phyloP scores from a whole-genome alignment of 2,329 filamentous ascomycete species.

The Lasiodiplodia sp. region DNA sequence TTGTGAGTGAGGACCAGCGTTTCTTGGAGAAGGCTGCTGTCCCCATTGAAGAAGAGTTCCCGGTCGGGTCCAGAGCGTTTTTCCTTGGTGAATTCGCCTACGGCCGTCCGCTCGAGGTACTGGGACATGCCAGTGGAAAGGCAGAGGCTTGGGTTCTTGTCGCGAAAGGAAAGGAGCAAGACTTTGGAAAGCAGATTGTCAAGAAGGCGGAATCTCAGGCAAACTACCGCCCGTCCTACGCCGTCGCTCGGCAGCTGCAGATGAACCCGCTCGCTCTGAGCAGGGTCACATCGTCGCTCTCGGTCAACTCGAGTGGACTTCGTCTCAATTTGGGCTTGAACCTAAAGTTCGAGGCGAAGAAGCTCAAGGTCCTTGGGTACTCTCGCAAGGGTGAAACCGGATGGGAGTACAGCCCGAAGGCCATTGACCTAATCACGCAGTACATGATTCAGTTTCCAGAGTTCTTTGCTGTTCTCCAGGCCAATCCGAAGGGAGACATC shows the following conservation, averaged over 20 bases:
- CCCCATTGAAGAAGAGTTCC: constrained; percentile 91
- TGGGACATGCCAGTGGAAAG: constrained; percentile 75
- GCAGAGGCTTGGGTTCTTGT: constrained; percentile 80
- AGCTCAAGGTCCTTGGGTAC: constrained; percentile 94
- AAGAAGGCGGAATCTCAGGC: constrained; percentile 71
- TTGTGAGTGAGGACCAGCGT: constrained; percentile 87
- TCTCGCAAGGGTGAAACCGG: constrained; percentile 84
- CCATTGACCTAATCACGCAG: constrained; percentile 78
- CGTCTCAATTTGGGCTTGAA: constrained; percentile 93
- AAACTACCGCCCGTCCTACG: constrained; percentile 84
- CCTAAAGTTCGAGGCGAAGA: constrained; percentile 94
- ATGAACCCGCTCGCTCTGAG: constrained; percentile 88
- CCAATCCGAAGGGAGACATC: constrained; percentile 84
- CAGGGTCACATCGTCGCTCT: constrained; percentile 95
- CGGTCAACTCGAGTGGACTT: constrained; percentile 80
- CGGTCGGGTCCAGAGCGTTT: constrained; percentile 81
- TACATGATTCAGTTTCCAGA: constrained; percentile 97
- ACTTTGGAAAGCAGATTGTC: constrained; percentile 82
- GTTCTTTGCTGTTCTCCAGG: constrained; percentile 88
- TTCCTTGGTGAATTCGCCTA: constrained; percentile 95
- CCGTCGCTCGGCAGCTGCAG: constrained; percentile 81
- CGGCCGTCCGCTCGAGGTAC: constrained; percentile 85
- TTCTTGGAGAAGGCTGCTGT: constrained; percentile 91
- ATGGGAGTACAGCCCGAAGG: constrained; percentile 94
- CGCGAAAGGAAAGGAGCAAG: constrained; percentile 74